phyloP scores from a whole-genome alignment of 371 early-diverging fungal genomes.

The Mucor irregularis region DNA sequence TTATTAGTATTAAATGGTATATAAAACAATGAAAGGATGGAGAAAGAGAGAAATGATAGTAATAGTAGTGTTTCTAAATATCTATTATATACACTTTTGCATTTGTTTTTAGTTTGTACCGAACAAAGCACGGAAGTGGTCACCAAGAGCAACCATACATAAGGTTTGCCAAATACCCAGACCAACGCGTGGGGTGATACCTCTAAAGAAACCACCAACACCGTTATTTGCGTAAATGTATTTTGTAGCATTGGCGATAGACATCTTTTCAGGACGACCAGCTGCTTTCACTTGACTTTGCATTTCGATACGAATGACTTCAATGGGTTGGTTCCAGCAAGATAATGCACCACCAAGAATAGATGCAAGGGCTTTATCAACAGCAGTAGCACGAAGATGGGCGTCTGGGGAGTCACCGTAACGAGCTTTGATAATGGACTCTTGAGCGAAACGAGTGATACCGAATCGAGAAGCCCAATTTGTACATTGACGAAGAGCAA shows the following conservation, averaged over 20 bases:
- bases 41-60: neutral
- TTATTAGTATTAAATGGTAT: constrained; percentile 2
- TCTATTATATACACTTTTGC: neutral
- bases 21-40: constrained; percentile 6
- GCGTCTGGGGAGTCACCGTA: constrained; percentile 48
- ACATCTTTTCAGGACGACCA: constrained; percentile 88
- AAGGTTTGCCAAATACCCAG: constrained; percentile 94
- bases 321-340: constrained; percentile 98
- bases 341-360: constrained; percentile 87
- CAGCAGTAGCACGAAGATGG: constrained; percentile 37
- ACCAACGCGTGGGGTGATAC: constrained; percentile 89
- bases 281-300: constrained; percentile 84
- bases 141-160: constrained; percentile 90
- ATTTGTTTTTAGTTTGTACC: constrained; percentile 26
- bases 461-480: constrained; percentile 98
- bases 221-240: constrained; percentile 93
- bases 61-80: too few relatives aligned
- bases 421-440: constrained; percentile 59
- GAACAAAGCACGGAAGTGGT: constrained; percentile 37
- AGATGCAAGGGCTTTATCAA: constrained; percentile 77
- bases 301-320: constrained; percentile 97
- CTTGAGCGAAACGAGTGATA: constrained; percentile 84
- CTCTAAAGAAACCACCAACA: constrained; percentile 89
- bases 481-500: constrained; percentile 89
- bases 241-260: constrained; percentile 76